These are phyloP conservation scores for Hamamelis virginiana DNA, from an alignment of 164 flowering plant genomes.

Conservation along the genomic window DNA sequence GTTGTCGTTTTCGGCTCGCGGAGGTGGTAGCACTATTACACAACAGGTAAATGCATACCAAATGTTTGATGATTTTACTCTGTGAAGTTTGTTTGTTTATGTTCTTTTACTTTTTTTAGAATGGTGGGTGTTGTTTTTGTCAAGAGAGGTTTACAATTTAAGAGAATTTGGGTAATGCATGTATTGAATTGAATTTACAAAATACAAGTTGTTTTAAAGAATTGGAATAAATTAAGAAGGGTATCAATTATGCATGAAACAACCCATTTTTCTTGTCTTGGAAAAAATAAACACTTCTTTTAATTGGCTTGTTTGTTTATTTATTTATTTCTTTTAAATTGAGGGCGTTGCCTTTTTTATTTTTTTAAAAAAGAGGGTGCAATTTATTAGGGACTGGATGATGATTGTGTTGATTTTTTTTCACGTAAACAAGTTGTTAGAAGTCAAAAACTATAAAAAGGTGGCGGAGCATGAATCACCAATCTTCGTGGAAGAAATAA, in stretches of 20 bases:
- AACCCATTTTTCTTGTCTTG: too few relatives aligned
- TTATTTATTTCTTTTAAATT: constrained; percentile 6
- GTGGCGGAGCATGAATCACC: constrained; percentile 3
- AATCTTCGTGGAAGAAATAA: constrained; percentile 10
- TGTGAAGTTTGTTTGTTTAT: background rate
- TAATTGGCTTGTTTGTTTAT: constrained; percentile 4
- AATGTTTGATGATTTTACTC: constrained; percentile 23
- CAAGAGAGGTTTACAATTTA: too few relatives aligned
- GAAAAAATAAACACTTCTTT: too few relatives aligned
- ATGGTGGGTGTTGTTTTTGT: background rate
- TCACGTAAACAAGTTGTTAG: background rate
- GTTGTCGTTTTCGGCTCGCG: constrained; percentile 32
- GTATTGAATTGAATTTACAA: too few relatives aligned
- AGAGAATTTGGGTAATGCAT: too few relatives aligned
- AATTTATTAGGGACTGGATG: background rate
- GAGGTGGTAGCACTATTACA: constrained; percentile 56
- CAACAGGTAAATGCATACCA: constrained; percentile 37
- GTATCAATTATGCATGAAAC: too few relatives aligned
- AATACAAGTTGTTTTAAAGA: too few relatives aligned
- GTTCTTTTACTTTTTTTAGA: background rate
- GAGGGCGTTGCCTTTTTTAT: background rate
- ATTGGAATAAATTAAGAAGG: too few relatives aligned
- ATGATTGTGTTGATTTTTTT: constrained; percentile 5
- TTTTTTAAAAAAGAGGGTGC: background rate
- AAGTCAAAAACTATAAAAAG: background rate